Evolutionary conservation across 345 rosid genomes (phyloP), one percentile per base, ranked within the genome.

Genomic region (Clausena lansium): DNA sequence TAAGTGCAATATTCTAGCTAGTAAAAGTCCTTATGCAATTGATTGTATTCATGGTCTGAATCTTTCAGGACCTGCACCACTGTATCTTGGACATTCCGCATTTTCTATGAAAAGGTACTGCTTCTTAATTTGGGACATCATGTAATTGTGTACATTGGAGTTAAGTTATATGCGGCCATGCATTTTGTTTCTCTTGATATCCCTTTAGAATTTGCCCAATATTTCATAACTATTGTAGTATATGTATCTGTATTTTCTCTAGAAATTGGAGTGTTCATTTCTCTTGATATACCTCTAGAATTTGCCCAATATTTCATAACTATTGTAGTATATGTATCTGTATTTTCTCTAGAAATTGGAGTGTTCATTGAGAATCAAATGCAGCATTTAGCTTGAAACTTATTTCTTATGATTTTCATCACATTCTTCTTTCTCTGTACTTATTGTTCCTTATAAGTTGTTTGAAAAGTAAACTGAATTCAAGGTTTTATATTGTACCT

Each of bases 51-150:
- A 35, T 30, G 75, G 36, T 73, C 67, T 61, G 45, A 59, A 73
- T 61, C 75, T 73, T 78, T 69, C 91, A 94, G 98, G 92, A 94
- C 98, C 30, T 94, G 98, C 85, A 94, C 96, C 50, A 90, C 98
- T 32, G 91, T 92, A 78, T 91, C 98, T 76, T 92, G 94, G 94
- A 91, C 96, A 74, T 94, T 94, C 82, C 97, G 98, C 79, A 83
- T 82, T 79, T 94, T 94, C 89, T 94, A 92, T 65, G 97, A 92
- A 89, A 94, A 92, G 96, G 98, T 90, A 87, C 66, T 59, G 71
- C 77, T 71, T 54, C 70, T 65, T 32, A 54, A 22, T 41, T 81
- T 68, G 67, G 67, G 15, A 71, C 32, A 27, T 68, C 75, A 41
- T 27, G 60, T 41, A 25, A 36, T 36, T 19, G 13, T 63, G 61